Percentiles rank a stretch among this genome's conserved stretches.
Evolutionary conservation across 2,329 filamentous ascomycete species (phyloP).

Genomic region (Calonectria hongkongensis): DNA sequence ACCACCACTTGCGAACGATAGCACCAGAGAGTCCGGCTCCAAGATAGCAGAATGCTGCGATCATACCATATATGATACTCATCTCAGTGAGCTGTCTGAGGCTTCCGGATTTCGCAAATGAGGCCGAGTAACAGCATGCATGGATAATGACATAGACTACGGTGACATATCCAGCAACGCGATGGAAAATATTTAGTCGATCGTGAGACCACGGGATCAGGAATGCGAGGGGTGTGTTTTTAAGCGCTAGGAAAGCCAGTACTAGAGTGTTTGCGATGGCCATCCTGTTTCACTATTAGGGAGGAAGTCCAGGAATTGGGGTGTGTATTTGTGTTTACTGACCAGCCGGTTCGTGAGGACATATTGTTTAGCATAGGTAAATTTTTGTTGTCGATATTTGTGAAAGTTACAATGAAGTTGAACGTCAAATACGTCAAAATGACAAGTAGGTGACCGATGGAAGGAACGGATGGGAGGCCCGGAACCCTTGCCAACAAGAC

Average conservation of each 20-base stretch:
- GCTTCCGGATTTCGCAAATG: constrained; percentile 60
- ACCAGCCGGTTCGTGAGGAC: constrained; percentile 64
- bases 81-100: constrained; percentile 58
- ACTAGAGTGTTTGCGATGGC: constrained; percentile 68
- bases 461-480: constrained; percentile 58
- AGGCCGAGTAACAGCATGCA: constrained; percentile 63
- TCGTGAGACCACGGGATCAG: constrained; percentile 75
- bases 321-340: constrained; percentile 34
- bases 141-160: constrained; percentile 69
- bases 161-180: constrained; percentile 70
- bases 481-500: constrained; percentile 53
- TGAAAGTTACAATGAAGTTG: constrained; percentile 60
- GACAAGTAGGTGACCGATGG: constrained; percentile 58
- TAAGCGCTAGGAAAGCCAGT: constrained; percentile 72
- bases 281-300: constrained; percentile 57
- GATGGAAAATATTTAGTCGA: constrained; percentile 74
- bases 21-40: constrained; percentile 65
- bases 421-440: constrained; percentile 57
- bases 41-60: constrained; percentile 68
- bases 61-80: constrained; percentile 68
- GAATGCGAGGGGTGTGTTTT: constrained; percentile 74
- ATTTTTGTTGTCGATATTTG: constrained; percentile 57
- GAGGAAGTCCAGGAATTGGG: not conserved
- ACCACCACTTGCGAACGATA: constrained; percentile 67
- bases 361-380: constrained; percentile 58